phyloP scores from a whole-genome alignment of 2,329 filamentous ascomycete genomes.

The Botrytis fragariae region DNA sequence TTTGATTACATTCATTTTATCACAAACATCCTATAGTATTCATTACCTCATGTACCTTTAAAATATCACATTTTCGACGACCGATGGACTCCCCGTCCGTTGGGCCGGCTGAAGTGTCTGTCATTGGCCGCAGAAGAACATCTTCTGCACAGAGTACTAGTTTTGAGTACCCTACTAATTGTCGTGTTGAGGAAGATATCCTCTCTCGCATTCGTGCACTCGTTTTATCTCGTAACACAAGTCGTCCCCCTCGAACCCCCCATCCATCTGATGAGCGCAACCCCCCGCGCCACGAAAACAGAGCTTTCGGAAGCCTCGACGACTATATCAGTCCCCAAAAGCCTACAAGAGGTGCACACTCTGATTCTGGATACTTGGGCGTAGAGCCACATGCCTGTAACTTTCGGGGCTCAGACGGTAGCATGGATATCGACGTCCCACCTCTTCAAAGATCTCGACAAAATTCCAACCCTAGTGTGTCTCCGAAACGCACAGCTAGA shows the following conservation, averaged over 20 bases:
- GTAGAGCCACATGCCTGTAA: slow-evolving; percentile 15
- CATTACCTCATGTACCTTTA: slow-evolving; percentile 15
- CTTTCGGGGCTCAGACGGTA: slow-evolving; percentile 11
- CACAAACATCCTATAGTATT: slow-evolving; percentile 14
- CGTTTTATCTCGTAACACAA: slow-evolving; percentile 31
- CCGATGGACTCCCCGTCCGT: slow-evolving; percentile 28
- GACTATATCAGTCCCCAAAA: slow-evolving; percentile 18
- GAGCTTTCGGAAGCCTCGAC: slow-evolving; percentile 26
- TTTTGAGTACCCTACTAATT: slow-evolving; percentile 29
- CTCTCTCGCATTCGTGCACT: slow-evolving; percentile 34
- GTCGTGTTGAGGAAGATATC: slow-evolving; percentile 35
- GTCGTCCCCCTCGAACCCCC: slow-evolving; percentile 32
- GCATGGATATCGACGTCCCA: slow-evolving; percentile 19
- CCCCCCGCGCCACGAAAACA: slow-evolving; percentile 15
- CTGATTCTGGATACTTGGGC: slow-evolving; percentile 25
- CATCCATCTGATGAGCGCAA: slow-evolving; percentile 30
- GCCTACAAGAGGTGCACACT: slow-evolving; percentile 24
- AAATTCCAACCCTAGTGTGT: slow-evolving; percentile 10
- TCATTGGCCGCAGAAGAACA: slow-evolving; percentile 24
- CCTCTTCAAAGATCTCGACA: slow-evolving; percentile 10
- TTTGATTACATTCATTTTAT: slow-evolving; percentile 20
- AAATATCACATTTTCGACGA: slow-evolving; percentile 13
- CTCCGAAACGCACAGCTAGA: neutral
- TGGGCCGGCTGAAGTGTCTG: slow-evolving; percentile 22
- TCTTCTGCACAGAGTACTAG: slow-evolving; percentile 28